A percentile compares a stretch with the other conserved stretches of the same genome.
These are phyloP conservation scores for Grifola frondosa DNA, from an alignment of 1,284 basidiomycete species.

Conservation along the genomic window DNA sequence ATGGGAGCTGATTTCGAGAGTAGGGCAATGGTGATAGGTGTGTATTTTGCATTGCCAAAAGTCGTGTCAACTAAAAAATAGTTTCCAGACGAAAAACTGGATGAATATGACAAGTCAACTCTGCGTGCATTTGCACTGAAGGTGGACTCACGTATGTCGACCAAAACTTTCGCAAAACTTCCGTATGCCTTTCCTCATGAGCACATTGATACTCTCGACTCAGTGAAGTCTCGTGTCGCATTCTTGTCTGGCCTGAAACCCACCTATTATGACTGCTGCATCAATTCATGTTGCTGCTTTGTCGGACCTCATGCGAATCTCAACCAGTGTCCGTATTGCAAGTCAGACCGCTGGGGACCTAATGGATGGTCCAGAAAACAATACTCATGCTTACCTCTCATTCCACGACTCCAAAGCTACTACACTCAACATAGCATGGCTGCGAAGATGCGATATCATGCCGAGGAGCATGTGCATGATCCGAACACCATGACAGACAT, in stretches of 20 bases:
- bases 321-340: constrained; percentile 34
- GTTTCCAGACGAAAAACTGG: constrained; percentile 9
- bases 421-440: constrained; percentile 8
- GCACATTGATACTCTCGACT: constrained; percentile 12
- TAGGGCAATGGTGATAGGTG: neutral
- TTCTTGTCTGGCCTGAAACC: constrained; percentile 32
- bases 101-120: constrained; percentile 8
- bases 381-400: constrained; percentile 19
- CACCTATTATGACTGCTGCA: constrained; percentile 36
- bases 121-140: constrained; percentile 15
- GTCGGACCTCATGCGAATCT: constrained; percentile 26
- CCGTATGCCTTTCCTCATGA: constrained; percentile 15
- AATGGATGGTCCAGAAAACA: constrained; percentile 13
- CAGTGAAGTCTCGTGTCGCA: constrained; percentile 16
- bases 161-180: constrained; percentile 7
- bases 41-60: neutral
- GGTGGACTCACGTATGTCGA: constrained; percentile 9
- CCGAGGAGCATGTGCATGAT: constrained; percentile 3
- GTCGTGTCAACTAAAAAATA: neutral
- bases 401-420: constrained; percentile 15
- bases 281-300: constrained; percentile 36
- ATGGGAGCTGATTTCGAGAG: constrained; percentile 1
- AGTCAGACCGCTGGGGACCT: constrained; percentile 20
- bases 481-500: constrained; percentile 19
- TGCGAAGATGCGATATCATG: constrained; percentile 21